Evolutionary conservation across 331 rosid species (phyloP).

Genomic region (Pyracantha coccinea): DNA sequence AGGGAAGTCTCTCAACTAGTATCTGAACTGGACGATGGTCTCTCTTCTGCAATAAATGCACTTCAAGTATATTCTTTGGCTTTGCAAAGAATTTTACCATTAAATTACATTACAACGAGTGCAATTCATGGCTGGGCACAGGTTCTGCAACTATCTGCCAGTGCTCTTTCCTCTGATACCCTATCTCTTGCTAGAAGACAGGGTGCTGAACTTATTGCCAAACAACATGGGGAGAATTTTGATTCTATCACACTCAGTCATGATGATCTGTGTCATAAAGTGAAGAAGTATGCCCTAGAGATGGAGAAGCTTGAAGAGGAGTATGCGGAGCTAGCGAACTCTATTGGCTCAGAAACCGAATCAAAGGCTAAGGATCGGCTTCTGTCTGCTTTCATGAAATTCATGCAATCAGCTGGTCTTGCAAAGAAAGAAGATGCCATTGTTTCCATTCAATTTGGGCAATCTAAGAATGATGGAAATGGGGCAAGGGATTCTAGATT

Average conservation of each 20-base stretch:
- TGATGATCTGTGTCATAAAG: slow-evolving; percentile 59
- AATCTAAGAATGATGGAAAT: slow-evolving; percentile 40
- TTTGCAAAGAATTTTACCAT: slow-evolving; percentile 80
- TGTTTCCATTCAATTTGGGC: slow-evolving; percentile 36
- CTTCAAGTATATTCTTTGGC: slow-evolving; percentile 77
- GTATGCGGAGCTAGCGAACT: slow-evolving; percentile 53
- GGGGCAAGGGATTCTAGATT: slow-evolving; percentile 34
- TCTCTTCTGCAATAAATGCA: slow-evolving; percentile 56
- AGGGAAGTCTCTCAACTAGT: slow-evolving; percentile 72
- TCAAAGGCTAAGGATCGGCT: slow-evolving; percentile 70
- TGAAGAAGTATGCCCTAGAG: slow-evolving; percentile 58
- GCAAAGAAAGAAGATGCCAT: slow-evolving; percentile 43
- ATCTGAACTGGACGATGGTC: slow-evolving; percentile 70
- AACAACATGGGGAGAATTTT: slow-evolving; percentile 41
- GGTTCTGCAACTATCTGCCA: slow-evolving; percentile 62
- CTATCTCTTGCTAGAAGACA: slow-evolving; percentile 85
- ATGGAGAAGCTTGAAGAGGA: slow-evolving; percentile 70
- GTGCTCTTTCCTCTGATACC: slow-evolving; percentile 63
- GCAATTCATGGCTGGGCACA: slow-evolving; percentile 94
- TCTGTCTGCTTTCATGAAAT: slow-evolving; percentile 60
- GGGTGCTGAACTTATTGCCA: slow-evolving; percentile 72
- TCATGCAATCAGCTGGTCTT: slow-evolving; percentile 59
- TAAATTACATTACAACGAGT: slow-evolving; percentile 79
- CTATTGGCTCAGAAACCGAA: slow-evolving; percentile 67
- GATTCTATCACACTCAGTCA: slow-evolving; percentile 54